Evolutionary conservation across 768 basidiomycete genomes (phyloP), one percentile per base, ranked within the genome.

Genomic region (Leucosporidium yakuticum): DNA sequence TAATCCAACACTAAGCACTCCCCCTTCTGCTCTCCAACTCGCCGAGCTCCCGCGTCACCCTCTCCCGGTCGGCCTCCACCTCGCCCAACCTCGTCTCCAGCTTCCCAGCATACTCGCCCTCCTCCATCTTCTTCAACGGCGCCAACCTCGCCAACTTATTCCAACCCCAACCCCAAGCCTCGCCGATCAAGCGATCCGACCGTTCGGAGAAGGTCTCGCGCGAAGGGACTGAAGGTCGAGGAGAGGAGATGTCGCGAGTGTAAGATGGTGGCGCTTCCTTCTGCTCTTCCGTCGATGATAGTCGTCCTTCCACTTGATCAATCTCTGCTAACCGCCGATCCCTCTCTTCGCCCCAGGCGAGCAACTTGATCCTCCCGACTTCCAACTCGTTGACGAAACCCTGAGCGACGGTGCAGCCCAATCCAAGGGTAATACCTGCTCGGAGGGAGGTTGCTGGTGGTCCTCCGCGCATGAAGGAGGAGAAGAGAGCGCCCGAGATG

Each of bases 351-450:
- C 60, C 62, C 32, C 70, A 50, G 0, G 34, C n/a, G 27, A 71
- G 36, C 29, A 67, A 4, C 20, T 51, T 60, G 55, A 75, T 66
- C 19, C 75, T 51, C 0, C 65, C 12, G 0, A 74, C 20, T 51
- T 73, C 69, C 11, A 31, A 27, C 60, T 76, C 75, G 60, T 76
- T 76, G 19, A 73, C 59, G 36, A 65, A 31, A 1, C 65, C 39
- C 60, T 76, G 75, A 4, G 73, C 53, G 23, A 67, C 60, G 19
- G 70, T 31, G 31, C 67, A 66, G 4, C 69, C 69, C 4, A 76
- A 29, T 3, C 67, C 72, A 60, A 74, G 65, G 6, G 75, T 76
- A 9, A 71, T 4, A 1, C 73, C 73, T 2, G 71, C 71, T 11
- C 67, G 60, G 17, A 60, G 9, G 3, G 61, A 23, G 5, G 57